Conservation (phyloP, 139 green algal species). For the Haematococcus lacustris region DNA sequence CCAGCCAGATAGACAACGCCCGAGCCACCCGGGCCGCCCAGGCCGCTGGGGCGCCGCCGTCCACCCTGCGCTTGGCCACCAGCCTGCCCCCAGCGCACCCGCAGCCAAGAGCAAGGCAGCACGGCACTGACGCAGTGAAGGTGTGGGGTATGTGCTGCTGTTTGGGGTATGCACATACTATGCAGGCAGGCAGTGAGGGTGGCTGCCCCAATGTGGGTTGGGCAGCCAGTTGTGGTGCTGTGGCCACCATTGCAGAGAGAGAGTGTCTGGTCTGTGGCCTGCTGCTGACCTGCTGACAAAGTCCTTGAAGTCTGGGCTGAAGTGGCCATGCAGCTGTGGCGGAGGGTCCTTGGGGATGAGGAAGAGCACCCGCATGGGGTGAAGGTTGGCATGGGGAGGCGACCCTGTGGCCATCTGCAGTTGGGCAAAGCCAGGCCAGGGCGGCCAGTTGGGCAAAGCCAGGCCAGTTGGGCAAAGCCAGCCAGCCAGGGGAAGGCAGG, state of each 20-base stretch:
- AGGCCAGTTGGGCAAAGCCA: too few species aligned
- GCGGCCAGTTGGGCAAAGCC: too few species aligned
- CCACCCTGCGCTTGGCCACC: background rate
- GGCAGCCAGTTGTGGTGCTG: constrained; percentile 37
- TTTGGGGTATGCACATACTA: background rate
- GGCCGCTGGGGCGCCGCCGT: background rate
- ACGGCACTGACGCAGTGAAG: background rate
- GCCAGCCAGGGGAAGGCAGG: too few species aligned
- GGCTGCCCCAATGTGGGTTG: constrained; percentile 53
- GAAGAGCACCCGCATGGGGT: constrained; percentile 93
- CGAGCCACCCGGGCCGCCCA: background rate
- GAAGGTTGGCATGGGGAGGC: constrained; percentile 76
- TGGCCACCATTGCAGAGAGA: constrained; percentile 16
- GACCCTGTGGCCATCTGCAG: constrained; percentile 78
- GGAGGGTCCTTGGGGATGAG: constrained; percentile 84
- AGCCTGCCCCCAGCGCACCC: background rate
- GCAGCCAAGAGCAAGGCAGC: background rate
- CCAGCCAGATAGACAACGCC: background rate
- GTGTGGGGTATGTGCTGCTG: too few species aligned
- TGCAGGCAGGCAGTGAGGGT: background rate
- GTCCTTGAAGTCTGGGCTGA: constrained; percentile 69
- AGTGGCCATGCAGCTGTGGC: constrained; percentile 72
- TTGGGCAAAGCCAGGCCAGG: too few species aligned
- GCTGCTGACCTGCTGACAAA: constrained; percentile 70
- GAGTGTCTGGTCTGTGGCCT: constrained; percentile 38